Base-by-base conservation (phyloP, 305 asterid species). In the Monarda citriodora region DNA sequence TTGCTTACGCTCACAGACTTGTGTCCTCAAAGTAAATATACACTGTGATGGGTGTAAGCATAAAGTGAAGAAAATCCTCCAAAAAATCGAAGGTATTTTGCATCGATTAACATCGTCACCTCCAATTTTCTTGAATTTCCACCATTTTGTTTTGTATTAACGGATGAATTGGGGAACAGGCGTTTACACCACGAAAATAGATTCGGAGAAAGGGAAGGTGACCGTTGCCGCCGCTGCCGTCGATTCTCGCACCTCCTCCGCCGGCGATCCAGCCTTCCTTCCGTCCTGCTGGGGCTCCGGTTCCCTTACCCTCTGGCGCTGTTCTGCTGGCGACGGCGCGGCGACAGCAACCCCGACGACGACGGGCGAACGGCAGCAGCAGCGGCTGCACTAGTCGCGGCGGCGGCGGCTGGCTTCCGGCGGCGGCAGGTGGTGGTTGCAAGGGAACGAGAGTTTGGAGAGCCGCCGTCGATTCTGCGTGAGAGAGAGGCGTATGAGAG, bases 11-110 rank as follows among this genome's bases (percentile, higher is more conserved):
- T 44, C 74, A 81, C 99, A 94, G 99, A 94, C 96, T 75, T 94
- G 98, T 81, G 98, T 84, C 25, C 98, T 94, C 57, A 94, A 94
- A 77, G 99, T 94, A 85, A 82, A 88, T 78, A 86, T 94, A 56
- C 99, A 94, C 88, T 90, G 97, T 69, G 99, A 94, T 77, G 99
- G 98, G 3, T 94, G 99, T 74, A 94, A 91, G 77, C 84, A 81
- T 7, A 90, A 90, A 76, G 99, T 94, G 55, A 94, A 94, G 93
- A 94, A 94, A 72, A 89, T 85, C 82, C 68, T 93, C 81, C 99
- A 90, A 77, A 94, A 94, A 83, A 90, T 94, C 76, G 99, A 94
- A 3, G 52, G 52, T 47, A 47, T 11, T 11, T 3, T 40, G 5
- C 5, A 13, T 12, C 45, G 9, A 38, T 38, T 5, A 31, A 2